A percentile compares a stretch with the other conserved stretches of the same genome.
These are phyloP conservation scores for Solanum paucissectum DNA, from an alignment of 257 asterid species.

Conservation along the genomic window DNA sequence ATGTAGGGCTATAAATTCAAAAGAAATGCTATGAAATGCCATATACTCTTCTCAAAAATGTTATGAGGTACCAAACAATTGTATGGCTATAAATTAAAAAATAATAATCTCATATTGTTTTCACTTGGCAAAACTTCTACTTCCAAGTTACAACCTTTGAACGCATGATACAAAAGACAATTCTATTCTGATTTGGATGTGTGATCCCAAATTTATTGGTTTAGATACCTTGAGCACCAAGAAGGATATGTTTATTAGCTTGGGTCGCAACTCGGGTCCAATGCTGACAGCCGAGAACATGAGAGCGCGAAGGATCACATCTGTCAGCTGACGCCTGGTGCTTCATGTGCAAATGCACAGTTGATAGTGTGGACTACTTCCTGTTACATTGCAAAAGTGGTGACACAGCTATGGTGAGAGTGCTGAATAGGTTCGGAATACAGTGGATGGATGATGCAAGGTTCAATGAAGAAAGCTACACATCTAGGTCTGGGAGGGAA, in stretches of 20 bases:
- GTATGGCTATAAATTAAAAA: neutral
- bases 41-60: neutral
- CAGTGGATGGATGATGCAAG: neutral
- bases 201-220: neutral
- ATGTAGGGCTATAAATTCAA: neutral
- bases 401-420: neutral
- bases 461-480: neutral
- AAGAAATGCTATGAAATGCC: neutral
- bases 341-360: neutral
- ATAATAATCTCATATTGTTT: neutral
- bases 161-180: neutral
- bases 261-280: neutral
- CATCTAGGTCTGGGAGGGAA: neutral
- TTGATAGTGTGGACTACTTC: neutral
- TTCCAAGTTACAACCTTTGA: neutral
- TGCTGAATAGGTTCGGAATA: neutral
- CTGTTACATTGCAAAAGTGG: neutral
- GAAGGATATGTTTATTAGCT: neutral
- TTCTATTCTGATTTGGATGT: neutral
- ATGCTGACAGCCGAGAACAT: neutral
- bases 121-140: neutral
- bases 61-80: neutral
- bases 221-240: neutral
- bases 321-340: neutral
- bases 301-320: neutral